phyloP scores from a whole-genome alignment of 2,329 filamentous ascomycete species.

The Metarhizium humberi region DNA sequence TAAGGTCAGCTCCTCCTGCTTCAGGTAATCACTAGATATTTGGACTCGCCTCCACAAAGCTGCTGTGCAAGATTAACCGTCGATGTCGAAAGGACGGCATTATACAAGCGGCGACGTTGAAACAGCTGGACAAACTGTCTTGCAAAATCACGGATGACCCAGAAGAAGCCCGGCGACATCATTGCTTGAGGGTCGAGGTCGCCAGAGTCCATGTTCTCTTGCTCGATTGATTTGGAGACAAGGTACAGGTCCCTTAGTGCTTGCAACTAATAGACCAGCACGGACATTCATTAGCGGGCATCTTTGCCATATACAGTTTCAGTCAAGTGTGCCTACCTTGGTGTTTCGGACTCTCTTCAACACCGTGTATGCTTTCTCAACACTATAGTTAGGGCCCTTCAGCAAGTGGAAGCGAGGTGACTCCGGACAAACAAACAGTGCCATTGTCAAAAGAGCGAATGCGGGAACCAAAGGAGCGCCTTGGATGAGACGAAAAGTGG shows the following conservation, averaged over 20 bases:
- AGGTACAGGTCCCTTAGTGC: slow-evolving; percentile 31
- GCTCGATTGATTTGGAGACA: slow-evolving; percentile 24
- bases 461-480: slow-evolving; percentile 29
- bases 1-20: neutral
- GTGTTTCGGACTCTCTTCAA: slow-evolving; percentile 27
- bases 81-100: slow-evolving; percentile 20
- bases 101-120: slow-evolving; percentile 18
- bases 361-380: slow-evolving; percentile 25
- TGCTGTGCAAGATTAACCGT: slow-evolving; percentile 24
- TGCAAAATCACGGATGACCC: slow-evolving; percentile 18
- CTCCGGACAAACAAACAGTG: slow-evolving; percentile 29
- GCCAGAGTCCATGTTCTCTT: slow-evolving; percentile 16
- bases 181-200: slow-evolving; percentile 12
- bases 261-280: slow-evolving; percentile 20
- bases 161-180: slow-evolving; percentile 16
- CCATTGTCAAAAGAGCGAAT: slow-evolving; percentile 22
- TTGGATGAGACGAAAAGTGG: slow-evolving; percentile 23
- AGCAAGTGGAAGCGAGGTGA: slow-evolving; percentile 32
- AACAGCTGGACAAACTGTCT: slow-evolving; percentile 20
- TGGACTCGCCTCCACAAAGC: slow-evolving; percentile 19
- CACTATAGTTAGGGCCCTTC: slow-evolving; percentile 26
- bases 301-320: neutral
- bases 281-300: neutral
- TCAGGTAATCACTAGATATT: neutral
- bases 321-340: slow-evolving; percentile 11